Base-by-base conservation (phyloP, 495 filamentous ascomycete species). In the Penicillium flavigenum region DNA sequence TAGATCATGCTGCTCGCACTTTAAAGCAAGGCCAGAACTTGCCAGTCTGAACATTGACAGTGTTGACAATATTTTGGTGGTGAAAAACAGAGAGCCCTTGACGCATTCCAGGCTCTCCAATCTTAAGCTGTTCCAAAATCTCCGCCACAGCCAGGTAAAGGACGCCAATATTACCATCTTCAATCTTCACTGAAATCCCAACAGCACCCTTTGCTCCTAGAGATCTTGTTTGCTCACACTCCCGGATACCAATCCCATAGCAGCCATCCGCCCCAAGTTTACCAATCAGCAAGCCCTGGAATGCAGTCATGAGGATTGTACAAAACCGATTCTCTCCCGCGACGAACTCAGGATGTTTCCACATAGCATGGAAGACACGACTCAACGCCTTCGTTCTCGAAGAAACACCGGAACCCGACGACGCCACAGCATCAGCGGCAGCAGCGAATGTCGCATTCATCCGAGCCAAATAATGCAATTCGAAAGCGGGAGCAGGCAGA, bases 151-250 rank as follows among this genome's bases (percentile, higher is more conserved):
- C 72, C 5, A 70, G 59, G 45, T 75, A 73, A 20, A 75, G 63
- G 20, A 69, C 62, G 3, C n/a, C 50, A 12, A 68, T 61, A 57
- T 69, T 75, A 0, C 75, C 71, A 59, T 76, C 75, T 47, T 76
- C 74, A 29, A 76, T 66, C 49, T 78, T 76, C 27, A 78, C 67
- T 0, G 75, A 66, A 51, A 76, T 69, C 0, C 72, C 75, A 46
- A 76, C 57, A 2, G 58, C 64, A 10, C 71, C 70, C 8, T 64
- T 32, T 0, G 61, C 67, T 5, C 75, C 72, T 8, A 73, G 52
- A 32, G 32, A 44, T 8, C 47, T 61, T 8, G 72, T 76, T 9
- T 64, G 39, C 26, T 65, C 63, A n/a, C 70, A 71, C 36, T 57
- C 63, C 38, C 64, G 60, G 8, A 78, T 47, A 0, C 65, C 72